These are phyloP conservation scores for Magnolia officinalis DNA, from an alignment of 164 flowering plant genomes.

Conservation along the genomic window DNA sequence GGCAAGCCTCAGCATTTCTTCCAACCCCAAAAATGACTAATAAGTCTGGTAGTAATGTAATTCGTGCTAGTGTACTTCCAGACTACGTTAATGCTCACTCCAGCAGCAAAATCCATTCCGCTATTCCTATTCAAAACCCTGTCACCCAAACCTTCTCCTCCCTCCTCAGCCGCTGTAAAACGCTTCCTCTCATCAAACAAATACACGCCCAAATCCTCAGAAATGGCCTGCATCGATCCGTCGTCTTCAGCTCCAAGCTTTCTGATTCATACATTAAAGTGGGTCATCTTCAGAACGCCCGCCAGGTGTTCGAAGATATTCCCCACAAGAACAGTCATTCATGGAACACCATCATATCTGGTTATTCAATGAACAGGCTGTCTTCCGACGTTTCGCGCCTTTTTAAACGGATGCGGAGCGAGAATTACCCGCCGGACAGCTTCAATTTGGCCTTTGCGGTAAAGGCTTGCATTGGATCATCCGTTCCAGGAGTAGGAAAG, in stretches of 20 bases:
- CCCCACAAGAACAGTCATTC: slow-evolving; percentile 14
- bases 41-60: neutral
- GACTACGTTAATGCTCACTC: slow-evolving; percentile 6
- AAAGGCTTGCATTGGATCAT: slow-evolving; percentile 13
- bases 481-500: slow-evolving; percentile 8
- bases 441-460: slow-evolving; percentile 19
- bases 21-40: too few species aligned
- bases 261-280: slow-evolving; percentile 5
- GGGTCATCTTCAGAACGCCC: slow-evolving; percentile 12
- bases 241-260: slow-evolving; percentile 13
- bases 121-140: slow-evolving; percentile 14
- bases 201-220: slow-evolving; percentile 12
- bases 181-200: slow-evolving; percentile 10
- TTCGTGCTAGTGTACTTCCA: neutral
- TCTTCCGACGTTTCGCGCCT: slow-evolving; percentile 10
- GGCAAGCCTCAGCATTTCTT: neutral
- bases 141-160: slow-evolving; percentile 6
- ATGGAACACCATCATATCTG: slow-evolving; percentile 26
- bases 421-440: slow-evolving; percentile 11
- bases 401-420: slow-evolving; percentile 10
- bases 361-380: slow-evolving; percentile 6
- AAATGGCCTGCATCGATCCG: slow-evolving; percentile 10
- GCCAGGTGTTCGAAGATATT: slow-evolving; percentile 13
- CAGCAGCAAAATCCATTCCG: slow-evolving; percentile 5
- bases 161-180: slow-evolving; percentile 10